Evolutionary conservation across 768 basidiomycete genomes (phyloP), one percentile per base, ranked within the genome.

Genomic region (Pleurotus cornucopiae): DNA sequence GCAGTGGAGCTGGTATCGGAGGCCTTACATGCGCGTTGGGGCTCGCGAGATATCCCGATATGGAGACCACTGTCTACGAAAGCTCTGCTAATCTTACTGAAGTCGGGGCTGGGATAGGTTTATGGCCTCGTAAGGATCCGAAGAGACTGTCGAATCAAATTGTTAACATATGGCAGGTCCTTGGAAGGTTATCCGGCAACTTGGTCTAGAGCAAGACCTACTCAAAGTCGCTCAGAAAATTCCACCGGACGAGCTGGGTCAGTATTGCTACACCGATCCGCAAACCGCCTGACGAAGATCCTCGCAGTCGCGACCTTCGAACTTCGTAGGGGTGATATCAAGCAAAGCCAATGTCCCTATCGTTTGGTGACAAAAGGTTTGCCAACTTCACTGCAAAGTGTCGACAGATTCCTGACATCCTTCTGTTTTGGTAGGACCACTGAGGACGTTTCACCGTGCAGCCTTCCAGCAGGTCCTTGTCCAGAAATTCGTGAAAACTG

Each of bases 401-500:
- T 34, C 11, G 30, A 9, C 9, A 9, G 7, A 45, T 18, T 26
- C 47, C 44, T 46, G 38, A 40, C 39, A 60, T 49, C 57, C 44
- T 60, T 37, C 23, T 59, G 45, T 23, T 23, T 45, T 54, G 46
- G 57, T 44, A 20, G 48, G 26, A 39, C 53, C 23, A 46, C 54
- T 83, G 58, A 71, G 82, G 59, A 67, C 69, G 57, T 74, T 89
- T 59, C 87, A 88, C 66, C 82, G 88, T 13, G 76, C 85, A 20
- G 85, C 88, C 61, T 86, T 89, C 61, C 86, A 88, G 55, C 67
- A 71, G 18, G 78, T 76, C 1, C 73, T 90, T 54, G 73, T 89
- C 6, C 66, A 71, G 41, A 71, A 73, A 56, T 67, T 88, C 25
- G 72, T 79, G 1, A 62, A 74, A 13, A 69, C 74, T 2, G 80